Evolutionary conservation across 2,329 filamentous ascomycete genomes (phyloP).

Genomic region (Fusarium sp.): DNA sequence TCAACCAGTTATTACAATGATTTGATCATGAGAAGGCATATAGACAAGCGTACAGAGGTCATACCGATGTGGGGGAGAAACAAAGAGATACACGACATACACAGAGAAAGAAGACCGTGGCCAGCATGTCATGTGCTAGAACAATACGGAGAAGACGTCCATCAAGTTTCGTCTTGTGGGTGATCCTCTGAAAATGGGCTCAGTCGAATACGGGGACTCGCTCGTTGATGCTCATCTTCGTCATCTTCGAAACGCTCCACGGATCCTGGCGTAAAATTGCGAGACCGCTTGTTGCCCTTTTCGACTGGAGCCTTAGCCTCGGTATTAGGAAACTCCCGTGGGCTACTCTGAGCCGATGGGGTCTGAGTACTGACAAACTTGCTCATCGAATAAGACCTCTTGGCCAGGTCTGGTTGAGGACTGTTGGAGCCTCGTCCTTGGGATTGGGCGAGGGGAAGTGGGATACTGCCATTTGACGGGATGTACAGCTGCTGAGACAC

Average conservation of each 20-base stretch:
- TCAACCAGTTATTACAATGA: neutral
- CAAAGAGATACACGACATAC: slow-evolving; percentile 2
- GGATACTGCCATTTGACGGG: slow-evolving; percentile 36
- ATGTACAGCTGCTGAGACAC: slow-evolving; percentile 53
- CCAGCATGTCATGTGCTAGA: neutral
- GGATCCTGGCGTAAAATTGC: slow-evolving; percentile 50
- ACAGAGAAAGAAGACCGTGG: neutral
- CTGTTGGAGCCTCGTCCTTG: slow-evolving; percentile 26
- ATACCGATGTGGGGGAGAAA: neutral
- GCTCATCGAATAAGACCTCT: slow-evolving; percentile 10
- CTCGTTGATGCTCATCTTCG: slow-evolving; percentile 56
- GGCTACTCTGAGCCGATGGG: slow-evolving; percentile 14
- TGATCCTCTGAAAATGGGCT: slow-evolving; percentile 28
- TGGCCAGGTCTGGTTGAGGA: slow-evolving; percentile 10
- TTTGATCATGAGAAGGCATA: neutral
- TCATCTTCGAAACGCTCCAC: slow-evolving; percentile 60
- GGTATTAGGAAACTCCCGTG: slow-evolving; percentile 17
- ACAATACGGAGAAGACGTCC: neutral
- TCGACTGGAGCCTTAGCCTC: slow-evolving; percentile 35
- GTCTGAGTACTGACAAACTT: slow-evolving; percentile 6
- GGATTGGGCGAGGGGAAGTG: slow-evolving; percentile 19
- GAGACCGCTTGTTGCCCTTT: slow-evolving; percentile 57
- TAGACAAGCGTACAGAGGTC: neutral
- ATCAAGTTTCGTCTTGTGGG: neutral
- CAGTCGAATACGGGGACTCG: slow-evolving; percentile 39